phyloP scores from a whole-genome alignment of 306 rosid genomes.

The Myrica gale region DNA sequence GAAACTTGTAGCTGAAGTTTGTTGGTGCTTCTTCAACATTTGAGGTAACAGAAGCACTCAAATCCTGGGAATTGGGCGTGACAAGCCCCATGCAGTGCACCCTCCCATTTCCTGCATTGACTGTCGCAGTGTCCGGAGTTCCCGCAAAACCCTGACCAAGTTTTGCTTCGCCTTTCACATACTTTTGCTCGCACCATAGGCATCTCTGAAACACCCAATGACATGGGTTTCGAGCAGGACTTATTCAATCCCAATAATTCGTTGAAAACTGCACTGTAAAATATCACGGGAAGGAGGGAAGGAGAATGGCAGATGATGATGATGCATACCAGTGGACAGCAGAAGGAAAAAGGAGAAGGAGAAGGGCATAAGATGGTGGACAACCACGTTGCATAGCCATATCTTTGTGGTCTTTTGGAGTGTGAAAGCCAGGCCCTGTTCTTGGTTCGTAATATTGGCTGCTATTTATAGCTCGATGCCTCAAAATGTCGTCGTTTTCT shows the following conservation, averaged over 20 bases:
- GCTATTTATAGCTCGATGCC: too few species aligned
- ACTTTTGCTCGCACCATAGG: constrained; percentile 27
- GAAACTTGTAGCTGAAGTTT: neutral
- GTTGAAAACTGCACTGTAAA: neutral
- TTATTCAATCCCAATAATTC: neutral
- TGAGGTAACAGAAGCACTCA: constrained; percentile 47
- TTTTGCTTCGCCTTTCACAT: constrained; percentile 30
- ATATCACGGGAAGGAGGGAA: neutral
- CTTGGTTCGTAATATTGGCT: too few species aligned
- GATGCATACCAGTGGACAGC: too few species aligned
- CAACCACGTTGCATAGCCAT: too few species aligned
- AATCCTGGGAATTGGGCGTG: constrained; percentile 28
- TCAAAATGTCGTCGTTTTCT: neutral
- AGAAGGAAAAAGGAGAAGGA: too few species aligned
- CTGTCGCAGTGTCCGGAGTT: constrained; percentile 25
- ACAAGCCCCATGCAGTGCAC: constrained; percentile 35
- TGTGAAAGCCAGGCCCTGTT: too few species aligned
- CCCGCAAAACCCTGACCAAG: constrained; percentile 35
- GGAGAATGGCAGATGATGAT: too few species aligned
- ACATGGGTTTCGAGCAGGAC: neutral
- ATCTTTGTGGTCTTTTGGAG: too few species aligned
- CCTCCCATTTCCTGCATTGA: constrained; percentile 36
- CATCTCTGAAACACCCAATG: constrained; percentile 12
- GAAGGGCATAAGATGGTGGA: too few species aligned
- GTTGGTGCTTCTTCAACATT: constrained; percentile 10